Base-by-base conservation (phyloP, 208 protist species). In the Acanthamoeba triangularis region DNA sequence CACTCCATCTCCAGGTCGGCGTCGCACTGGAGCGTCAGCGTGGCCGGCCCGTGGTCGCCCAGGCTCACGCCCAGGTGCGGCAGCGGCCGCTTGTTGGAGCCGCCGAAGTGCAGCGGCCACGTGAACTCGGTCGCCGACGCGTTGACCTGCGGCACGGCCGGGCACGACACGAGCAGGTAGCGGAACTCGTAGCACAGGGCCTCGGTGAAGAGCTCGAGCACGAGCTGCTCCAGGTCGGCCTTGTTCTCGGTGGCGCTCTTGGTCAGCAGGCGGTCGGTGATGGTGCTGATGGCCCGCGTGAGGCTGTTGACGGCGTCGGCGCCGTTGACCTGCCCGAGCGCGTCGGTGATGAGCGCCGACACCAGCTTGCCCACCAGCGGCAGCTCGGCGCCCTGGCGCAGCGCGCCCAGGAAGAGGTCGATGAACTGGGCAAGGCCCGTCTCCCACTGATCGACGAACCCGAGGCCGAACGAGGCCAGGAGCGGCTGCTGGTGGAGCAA, bases 181-280 rank as follows among this genome's bases (percentile, higher is more conserved):
- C 8, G 28, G 7, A 94, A 41, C 49, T 49, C 67, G 25, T 14
- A 25, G 67, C 69, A 84, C 30, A 94, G 28, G 14, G 44, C 90
- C 18, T 84, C 30, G 69, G 90, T 94, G 67, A 94, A 78, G 11
- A 84, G 28, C 37, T 94, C n/a, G 30, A 94, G 67, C 69, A 94
- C 69, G 23, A 94, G 41, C 49, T 84, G 44, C 10, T 94, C 90
- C 28, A 94, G 14, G 28, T 78, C 25, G 10, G 6, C 16, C 52
- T 20, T 20, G 90, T 61, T 25, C n/a, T 20, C 2, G 14, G 49
- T 49, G 20, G 37, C n/a, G 35, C 56, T 49, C n/a, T 28, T 23
- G 44, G 63, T 14, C 44, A 82, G 30, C 25, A 94, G 16, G 13
- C 25, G 11, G 44, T 11, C 44, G 14, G 90, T 65, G 47, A 94